Percentiles rank a stretch among this genome's conserved stretches.
phyloP scores from a whole-genome alignment of 805 yeast species.

The Lachancea kluyveri region DNA sequence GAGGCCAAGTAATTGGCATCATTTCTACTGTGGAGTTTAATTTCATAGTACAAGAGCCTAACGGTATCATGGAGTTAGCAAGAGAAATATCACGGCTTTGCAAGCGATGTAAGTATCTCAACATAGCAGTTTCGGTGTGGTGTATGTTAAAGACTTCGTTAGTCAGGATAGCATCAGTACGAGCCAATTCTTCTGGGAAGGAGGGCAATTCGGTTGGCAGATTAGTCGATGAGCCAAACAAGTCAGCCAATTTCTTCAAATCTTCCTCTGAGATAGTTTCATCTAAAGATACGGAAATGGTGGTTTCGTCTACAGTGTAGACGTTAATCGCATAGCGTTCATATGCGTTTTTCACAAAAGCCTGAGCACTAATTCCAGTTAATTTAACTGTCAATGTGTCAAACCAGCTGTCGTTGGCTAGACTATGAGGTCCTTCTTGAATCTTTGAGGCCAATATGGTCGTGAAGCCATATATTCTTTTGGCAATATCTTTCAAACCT shows the following conservation, averaged over 20 bases:
- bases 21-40: slow-evolving; percentile 91
- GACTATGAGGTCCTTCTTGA: slow-evolving; percentile 35
- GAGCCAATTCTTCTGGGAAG: slow-evolving; percentile 42
- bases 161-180: slow-evolving; percentile 56
- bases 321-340: slow-evolving; percentile 64
- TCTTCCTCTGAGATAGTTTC: slow-evolving; percentile 73
- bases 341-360: slow-evolving; percentile 52
- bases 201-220: slow-evolving; percentile 36
- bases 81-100: slow-evolving; percentile 87
- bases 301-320: slow-evolving; percentile 53
- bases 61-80: slow-evolving; percentile 94
- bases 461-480: slow-evolving; percentile 69
- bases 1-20: slow-evolving; percentile 93
- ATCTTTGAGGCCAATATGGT: slow-evolving; percentile 61
- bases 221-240: slow-evolving; percentile 39
- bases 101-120: slow-evolving; percentile 79
- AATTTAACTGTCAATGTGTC: slow-evolving; percentile 76
- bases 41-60: slow-evolving; percentile 98
- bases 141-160: slow-evolving; percentile 78
- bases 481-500: slow-evolving; percentile 75
- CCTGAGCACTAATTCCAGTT: slow-evolving; percentile 45
- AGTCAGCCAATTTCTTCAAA: slow-evolving; percentile 45
- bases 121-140: slow-evolving; percentile 92
- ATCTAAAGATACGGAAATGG: slow-evolving; percentile 80
- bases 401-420: slow-evolving; percentile 64